Conservation (phyloP, 805 yeast genomes). For the Saccharomycopsis fodiens region DNA sequence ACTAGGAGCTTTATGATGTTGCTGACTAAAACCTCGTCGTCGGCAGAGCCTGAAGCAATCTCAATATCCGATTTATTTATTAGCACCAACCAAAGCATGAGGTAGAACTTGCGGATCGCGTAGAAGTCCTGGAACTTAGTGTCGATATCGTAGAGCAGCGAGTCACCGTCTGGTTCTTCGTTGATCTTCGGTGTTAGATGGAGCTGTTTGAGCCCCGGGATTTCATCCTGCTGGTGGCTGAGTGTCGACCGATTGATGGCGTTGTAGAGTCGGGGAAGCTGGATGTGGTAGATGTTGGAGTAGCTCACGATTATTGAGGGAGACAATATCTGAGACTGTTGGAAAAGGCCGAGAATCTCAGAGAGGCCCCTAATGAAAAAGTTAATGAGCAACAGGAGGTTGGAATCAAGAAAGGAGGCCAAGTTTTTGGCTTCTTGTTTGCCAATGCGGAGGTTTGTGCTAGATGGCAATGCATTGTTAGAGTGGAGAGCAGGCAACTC, state of each 20-base stretch:
- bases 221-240: neutral
- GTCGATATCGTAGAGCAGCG: neutral
- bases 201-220: neutral
- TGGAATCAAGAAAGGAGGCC: neutral
- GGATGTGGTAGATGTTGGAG: neutral
- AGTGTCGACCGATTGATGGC: neutral
- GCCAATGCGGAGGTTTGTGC: neutral
- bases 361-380: slow-evolving; percentile 1
- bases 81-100: slow-evolving; percentile 1
- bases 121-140: slow-evolving; percentile 9
- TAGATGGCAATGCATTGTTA: neutral
- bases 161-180: neutral
- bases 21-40: neutral
- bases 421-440: neutral
- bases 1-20: neutral
- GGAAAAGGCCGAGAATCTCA: neutral
- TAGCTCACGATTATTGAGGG: neutral
- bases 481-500: no score
- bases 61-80: slow-evolving; percentile 3
- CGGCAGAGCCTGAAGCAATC: neutral
- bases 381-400: neutral
- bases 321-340: neutral
- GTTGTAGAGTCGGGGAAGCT: neutral
- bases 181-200: neutral
- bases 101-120: slow-evolving; percentile 8